Conservation (phyloP, 129 eudicot genomes). For the Pittosporum tobira region DNA sequence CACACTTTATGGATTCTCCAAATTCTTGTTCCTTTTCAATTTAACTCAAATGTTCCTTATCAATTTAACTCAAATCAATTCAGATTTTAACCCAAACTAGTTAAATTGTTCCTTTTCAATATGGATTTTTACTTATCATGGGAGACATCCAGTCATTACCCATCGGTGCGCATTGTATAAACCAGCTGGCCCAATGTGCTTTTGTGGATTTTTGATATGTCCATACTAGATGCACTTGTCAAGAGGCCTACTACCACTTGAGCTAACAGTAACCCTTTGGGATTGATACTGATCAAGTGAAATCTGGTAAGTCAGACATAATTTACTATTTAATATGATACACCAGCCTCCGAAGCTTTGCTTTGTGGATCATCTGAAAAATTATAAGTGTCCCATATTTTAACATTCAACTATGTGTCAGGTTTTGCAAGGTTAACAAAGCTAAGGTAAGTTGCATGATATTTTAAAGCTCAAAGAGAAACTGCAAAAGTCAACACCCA, state of each 20-base stretch:
- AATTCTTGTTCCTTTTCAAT: neutral
- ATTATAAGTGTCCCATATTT: neutral
- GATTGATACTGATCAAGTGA: no score
- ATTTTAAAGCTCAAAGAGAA: neutral
- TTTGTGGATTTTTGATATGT: neutral
- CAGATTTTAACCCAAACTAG: no score
- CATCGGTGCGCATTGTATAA: neutral
- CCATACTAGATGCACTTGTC: neutral
- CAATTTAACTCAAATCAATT: no score
- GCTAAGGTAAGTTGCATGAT: neutral
- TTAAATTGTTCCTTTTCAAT: neutral
- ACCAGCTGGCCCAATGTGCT: neutral
- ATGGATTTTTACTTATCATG: no score
- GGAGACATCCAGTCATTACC: neutral
- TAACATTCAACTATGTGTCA: no score
- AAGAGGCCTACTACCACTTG: neutral
- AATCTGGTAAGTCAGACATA: no score
- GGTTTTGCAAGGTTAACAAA: no score
- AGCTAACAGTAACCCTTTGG: neutral
- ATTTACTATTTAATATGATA: no score
- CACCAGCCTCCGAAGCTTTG: no score
- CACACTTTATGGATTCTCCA: no score
- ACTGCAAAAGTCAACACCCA: neutral
- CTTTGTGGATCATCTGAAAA: no score
- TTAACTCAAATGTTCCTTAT: no score